Evolutionary conservation across 1,284 basidiomycete genomes (phyloP).

Genomic region (Ustilago sp.): DNA sequence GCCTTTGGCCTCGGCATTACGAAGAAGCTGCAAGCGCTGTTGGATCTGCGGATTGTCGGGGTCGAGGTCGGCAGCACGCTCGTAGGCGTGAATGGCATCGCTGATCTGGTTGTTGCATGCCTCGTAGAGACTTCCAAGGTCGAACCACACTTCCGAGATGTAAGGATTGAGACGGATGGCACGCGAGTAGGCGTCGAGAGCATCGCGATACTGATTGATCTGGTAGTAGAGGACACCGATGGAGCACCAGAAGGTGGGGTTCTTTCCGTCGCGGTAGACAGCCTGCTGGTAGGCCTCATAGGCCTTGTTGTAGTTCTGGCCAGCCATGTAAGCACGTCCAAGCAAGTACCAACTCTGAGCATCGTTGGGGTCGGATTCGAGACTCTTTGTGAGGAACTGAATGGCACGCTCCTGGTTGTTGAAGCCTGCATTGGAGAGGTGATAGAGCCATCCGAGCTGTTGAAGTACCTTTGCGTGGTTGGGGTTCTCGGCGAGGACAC

Average conservation of each 20-base stretch:
- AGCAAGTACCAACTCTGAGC: slow-evolving; percentile 99
- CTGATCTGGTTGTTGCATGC: slow-evolving; percentile 99
- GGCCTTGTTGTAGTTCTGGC: slow-evolving; percentile 99
- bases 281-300: slow-evolving; percentile 99
- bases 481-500: slow-evolving; percentile 93
- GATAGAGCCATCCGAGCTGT: slow-evolving; percentile 97
- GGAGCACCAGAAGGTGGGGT: slow-evolving; percentile 99
- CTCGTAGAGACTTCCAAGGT: slow-evolving; percentile 95
- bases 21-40: slow-evolving; percentile 73
- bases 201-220: slow-evolving; percentile 98
- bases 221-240: slow-evolving; percentile 99
- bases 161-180: slow-evolving; percentile 99
- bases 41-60: slow-evolving; percentile 65
- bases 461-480: slow-evolving; percentile 96
- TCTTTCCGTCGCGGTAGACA: slow-evolving; percentile 96
- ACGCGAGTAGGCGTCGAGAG: slow-evolving; percentile 96
- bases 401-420: slow-evolving; percentile 95
- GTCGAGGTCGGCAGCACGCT: slow-evolving; percentile 65
- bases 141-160: slow-evolving; percentile 99
- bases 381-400: slow-evolving; percentile 88
- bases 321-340: slow-evolving; percentile 97
- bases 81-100: slow-evolving; percentile 96
- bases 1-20: slow-evolving; percentile 83
- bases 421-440: slow-evolving; percentile 92
- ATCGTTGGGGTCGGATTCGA: slow-evolving; percentile 83